Evolutionary conservation across 1,284 basidiomycete species (phyloP).

Genomic region (Earliella scabrosa): DNA sequence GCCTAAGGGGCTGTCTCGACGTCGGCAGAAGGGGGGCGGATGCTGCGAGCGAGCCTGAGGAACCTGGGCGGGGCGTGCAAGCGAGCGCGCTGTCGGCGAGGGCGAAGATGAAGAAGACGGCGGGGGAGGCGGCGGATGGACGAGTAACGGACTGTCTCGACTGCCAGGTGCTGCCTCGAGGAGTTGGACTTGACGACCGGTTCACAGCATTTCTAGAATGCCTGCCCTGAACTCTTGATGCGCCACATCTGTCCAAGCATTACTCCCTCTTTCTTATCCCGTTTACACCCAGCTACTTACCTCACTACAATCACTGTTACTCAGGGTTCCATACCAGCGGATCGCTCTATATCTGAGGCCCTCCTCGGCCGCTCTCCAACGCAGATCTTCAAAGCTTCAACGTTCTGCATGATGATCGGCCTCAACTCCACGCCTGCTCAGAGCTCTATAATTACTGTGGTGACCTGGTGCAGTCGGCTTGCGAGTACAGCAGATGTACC

Average conservation of each 20-base stretch:
- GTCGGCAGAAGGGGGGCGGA: constrained; percentile 1
- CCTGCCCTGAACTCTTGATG: constrained; percentile 32
- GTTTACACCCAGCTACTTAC: constrained; percentile 1
- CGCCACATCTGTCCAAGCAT: constrained; percentile 8
- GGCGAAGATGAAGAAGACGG: constrained; percentile 18
- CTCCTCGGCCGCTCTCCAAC: not conserved
- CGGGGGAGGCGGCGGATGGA: constrained; percentile 16
- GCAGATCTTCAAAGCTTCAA: not conserved
- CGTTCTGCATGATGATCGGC: too few relatives aligned
- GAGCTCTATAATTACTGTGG: too few relatives aligned
- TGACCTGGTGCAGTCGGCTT: too few relatives aligned
- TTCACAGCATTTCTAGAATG: constrained; percentile 30
- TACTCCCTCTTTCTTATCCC: constrained; percentile 3
- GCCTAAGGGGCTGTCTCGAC: constrained; percentile 13
- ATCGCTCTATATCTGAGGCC: not conserved
- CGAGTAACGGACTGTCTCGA: constrained; percentile 13
- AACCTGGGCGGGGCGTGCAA: constrained; percentile 1
- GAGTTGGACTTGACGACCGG: constrained; percentile 33
- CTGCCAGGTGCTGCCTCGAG: constrained; percentile 27
- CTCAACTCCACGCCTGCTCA: too few relatives aligned
- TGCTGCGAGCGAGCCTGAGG: constrained; percentile 16
- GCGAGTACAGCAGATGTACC: too few relatives aligned
- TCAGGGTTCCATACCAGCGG: not conserved
- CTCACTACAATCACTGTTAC: too few relatives aligned
- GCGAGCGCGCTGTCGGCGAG: constrained; percentile 19